These are phyloP conservation scores for Syncephalastrum contaminatum DNA, from an alignment of 371 early-diverging fungal species.

Conservation along the genomic window DNA sequence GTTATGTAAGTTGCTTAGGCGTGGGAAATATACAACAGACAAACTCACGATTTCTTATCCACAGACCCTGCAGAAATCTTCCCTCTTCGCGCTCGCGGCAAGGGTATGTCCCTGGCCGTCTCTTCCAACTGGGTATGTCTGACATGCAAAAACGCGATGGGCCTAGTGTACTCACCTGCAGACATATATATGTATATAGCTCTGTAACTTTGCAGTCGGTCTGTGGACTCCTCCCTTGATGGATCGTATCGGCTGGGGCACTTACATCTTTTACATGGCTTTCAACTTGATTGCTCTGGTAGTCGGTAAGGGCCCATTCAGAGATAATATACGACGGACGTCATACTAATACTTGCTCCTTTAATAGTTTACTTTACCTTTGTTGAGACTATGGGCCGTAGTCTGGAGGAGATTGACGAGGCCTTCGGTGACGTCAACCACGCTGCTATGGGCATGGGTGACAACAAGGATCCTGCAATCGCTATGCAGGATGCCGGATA, in stretches of 20 bases:
- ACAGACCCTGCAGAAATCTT: conserved; percentile 65
- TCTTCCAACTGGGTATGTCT: conserved; percentile 55
- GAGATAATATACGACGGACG: too few relatives aligned
- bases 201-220: conserved; percentile 43
- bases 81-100: conserved; percentile 39
- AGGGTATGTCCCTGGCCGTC: conserved; percentile 46
- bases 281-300: conserved; percentile 30
- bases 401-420: conserved; percentile 52
- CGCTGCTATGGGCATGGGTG: not conserved
- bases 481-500: too few relatives aligned
- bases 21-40: too few relatives aligned
- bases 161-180: not conserved
- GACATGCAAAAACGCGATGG: too few relatives aligned
- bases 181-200: conserved; percentile 5
- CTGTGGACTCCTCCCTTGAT: conserved; percentile 34
- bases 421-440: conserved; percentile 34
- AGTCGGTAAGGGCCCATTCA: not conserved
- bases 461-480: too few relatives aligned
- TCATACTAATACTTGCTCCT: too few relatives aligned
- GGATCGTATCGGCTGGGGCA: conserved; percentile 56
- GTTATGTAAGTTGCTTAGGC: conserved; percentile 24
- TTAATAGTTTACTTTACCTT: conserved; percentile 25
- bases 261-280: conserved; percentile 52
- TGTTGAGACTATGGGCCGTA: conserved; percentile 52
- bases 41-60: too few relatives aligned